These are phyloP conservation scores for Penicillium hesseltinei DNA, from an alignment of 2,329 filamentous ascomycete genomes.

Conservation along the genomic window DNA sequence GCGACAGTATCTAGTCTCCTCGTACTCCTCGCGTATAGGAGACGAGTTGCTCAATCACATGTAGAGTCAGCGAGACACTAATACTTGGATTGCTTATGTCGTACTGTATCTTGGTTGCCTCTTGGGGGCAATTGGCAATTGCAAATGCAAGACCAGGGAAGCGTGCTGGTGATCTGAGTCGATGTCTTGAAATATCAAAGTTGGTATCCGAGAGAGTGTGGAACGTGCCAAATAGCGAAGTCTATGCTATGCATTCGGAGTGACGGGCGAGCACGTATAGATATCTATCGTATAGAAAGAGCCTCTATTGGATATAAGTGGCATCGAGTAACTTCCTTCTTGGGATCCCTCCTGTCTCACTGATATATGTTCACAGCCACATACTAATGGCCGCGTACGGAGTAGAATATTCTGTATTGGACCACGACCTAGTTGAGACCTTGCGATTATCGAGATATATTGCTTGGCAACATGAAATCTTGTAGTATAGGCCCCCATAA, in stretches of 20 bases:
- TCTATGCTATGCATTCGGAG: background rate
- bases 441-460: background rate
- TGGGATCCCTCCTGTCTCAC: background rate
- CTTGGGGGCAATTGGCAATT: background rate
- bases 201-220: constrained; percentile 7
- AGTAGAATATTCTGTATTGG: background rate
- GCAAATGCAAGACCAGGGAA: background rate
- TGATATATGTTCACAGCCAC: background rate
- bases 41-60: background rate
- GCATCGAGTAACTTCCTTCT: constrained; percentile 3
- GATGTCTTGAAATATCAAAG: background rate
- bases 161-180: constrained; percentile 6
- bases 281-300: background rate
- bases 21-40: background rate
- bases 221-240: constrained; percentile 13
- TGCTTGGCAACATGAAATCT: background rate
- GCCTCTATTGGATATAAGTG: background rate
- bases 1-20: background rate
- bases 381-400: background rate
- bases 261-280: too few relatives aligned
- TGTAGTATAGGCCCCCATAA: too few relatives aligned
- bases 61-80: background rate
- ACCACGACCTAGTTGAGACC: too few relatives aligned
- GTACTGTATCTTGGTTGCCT: background rate
- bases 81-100: background rate